Percentiles rank a stretch among this genome's conserved stretches.
phyloP scores from a whole-genome alignment of 2,329 filamentous ascomycete species.

The Bertia moriformis region DNA sequence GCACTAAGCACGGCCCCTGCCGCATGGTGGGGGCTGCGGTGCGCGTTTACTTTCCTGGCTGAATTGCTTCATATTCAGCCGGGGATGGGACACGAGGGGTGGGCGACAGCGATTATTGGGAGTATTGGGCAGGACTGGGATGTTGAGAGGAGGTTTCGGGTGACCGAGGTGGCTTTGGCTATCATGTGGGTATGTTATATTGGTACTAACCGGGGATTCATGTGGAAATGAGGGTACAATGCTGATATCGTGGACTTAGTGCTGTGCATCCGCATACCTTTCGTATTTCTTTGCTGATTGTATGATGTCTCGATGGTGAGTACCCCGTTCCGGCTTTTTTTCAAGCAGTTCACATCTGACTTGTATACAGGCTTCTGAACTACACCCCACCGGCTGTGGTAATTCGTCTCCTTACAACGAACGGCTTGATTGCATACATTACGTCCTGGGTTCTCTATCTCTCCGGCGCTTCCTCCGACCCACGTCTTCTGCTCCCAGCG shows the following conservation, averaged over 20 bases:
- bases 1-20: slow-evolving; percentile 58
- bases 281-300: slow-evolving; percentile 76
- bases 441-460: slow-evolving; percentile 60
- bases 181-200: slow-evolving; percentile 53
- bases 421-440: slow-evolving; percentile 60
- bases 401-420: slow-evolving; percentile 63
- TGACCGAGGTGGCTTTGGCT: slow-evolving; percentile 58
- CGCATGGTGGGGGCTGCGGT: slow-evolving; percentile 57
- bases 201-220: not conserved
- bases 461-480: slow-evolving; percentile 55
- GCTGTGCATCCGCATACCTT: slow-evolving; percentile 62
- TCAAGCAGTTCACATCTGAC: no score
- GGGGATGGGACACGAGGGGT: slow-evolving; percentile 21
- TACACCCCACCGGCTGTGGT: slow-evolving; percentile 72
- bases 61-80: slow-evolving; percentile 36
- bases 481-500: slow-evolving; percentile 57
- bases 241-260: no score
- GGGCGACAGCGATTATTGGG: slow-evolving; percentile 18
- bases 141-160: slow-evolving; percentile 31
- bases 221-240: slow-evolving; percentile 2
- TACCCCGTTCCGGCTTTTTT: no score
- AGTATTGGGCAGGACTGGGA: slow-evolving; percentile 18
- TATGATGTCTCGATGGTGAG: slow-evolving; percentile 68
- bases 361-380: slow-evolving; percentile 54
- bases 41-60: slow-evolving; percentile 52